Percentiles rank a stretch among this genome's conserved stretches.
These are phyloP conservation scores for Myriosclerotinia duriaeana DNA, from an alignment of 2,329 filamentous ascomycete species.

Conservation along the genomic window DNA sequence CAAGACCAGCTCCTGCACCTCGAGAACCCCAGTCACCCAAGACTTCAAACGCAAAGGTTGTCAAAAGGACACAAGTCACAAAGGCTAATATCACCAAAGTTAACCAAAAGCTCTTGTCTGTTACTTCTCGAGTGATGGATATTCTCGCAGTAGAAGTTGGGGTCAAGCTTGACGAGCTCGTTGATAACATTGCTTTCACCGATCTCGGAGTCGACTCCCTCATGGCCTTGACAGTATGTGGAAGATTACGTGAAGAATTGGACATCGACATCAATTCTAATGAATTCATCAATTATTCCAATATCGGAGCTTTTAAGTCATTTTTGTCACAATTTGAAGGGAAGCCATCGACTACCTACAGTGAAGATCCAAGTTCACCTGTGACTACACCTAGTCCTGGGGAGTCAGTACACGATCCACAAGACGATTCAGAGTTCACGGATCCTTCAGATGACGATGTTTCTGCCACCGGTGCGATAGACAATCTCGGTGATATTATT, in stretches of 20 bases:
- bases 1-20: constrained; percentile 41
- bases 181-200: constrained; percentile 55
- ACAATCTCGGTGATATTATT: constrained; percentile 53
- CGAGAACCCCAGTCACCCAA: neutral
- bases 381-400: constrained; percentile 14
- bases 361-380: constrained; percentile 21
- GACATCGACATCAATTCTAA: constrained; percentile 50
- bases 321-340: constrained; percentile 46
- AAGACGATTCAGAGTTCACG: constrained; percentile 40
- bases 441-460: constrained; percentile 52
- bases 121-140: constrained; percentile 47
- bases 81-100: constrained; percentile 33
- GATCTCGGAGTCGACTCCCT: constrained; percentile 60
- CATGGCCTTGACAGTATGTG: constrained; percentile 58
- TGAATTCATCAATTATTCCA: constrained; percentile 48
- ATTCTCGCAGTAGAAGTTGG: constrained; percentile 57
- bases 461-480: constrained; percentile 49
- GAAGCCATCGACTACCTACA: constrained; percentile 24
- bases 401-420: constrained; percentile 18
- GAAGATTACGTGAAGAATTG: constrained; percentile 57
- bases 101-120: constrained; percentile 32
- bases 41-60: constrained; percentile 10
- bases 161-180: constrained; percentile 48
- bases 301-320: constrained; percentile 50
- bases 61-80: constrained; percentile 16